Evolutionary conservation across 2,329 filamentous ascomycete genomes (phyloP), one percentile per base, ranked within the genome.

Genomic region (Apiospora phragmitis): DNA sequence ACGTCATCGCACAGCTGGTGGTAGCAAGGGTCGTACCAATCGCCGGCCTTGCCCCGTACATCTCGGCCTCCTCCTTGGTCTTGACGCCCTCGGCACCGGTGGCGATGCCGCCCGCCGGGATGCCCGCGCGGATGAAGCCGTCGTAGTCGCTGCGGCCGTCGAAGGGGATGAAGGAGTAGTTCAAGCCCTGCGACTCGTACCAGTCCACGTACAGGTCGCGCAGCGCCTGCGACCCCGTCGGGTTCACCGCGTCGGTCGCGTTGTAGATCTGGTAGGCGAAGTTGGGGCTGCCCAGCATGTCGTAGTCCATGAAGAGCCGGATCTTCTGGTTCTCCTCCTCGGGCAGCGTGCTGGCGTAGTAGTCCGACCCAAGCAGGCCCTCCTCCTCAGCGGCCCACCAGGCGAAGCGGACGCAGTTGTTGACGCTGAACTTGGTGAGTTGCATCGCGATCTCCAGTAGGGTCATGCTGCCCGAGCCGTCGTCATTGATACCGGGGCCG

Each of bases 61-160:
- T 81, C 51, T 82, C 83, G 2, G 81, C 87, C 78, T 95, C 91
- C 43, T 89, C 85, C 67, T 86, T 81, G 0, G 92, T 94, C 88
- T 94, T 95, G 81, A 93, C 80, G 16, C 88, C 91, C 80, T 95
- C 93, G 1, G 93, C 93, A 49, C 93, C 93, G 2, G 93, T 94
- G 69, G 92, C 92, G 72, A 95, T 89, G 41, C 93, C 93, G 32
- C 93, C 92, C 0, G 89, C 89, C 0, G 93, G 91, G 55, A 95
- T 94, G 3, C 91, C 91, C 70, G 88, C 86, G 45, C 89, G 86
- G 76, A 94, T 91, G 83, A 95, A 95, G 1, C 89, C 91, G 68
- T 91, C 92, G 76, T 95, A 95, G 80, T 96, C 93, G 73, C 91
- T 93, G 71, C 93, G 90, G 8, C 93, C 93, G 75, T 94, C 91